Base-by-base conservation (phyloP, 805 yeast species). In the Pichia insulana region DNA sequence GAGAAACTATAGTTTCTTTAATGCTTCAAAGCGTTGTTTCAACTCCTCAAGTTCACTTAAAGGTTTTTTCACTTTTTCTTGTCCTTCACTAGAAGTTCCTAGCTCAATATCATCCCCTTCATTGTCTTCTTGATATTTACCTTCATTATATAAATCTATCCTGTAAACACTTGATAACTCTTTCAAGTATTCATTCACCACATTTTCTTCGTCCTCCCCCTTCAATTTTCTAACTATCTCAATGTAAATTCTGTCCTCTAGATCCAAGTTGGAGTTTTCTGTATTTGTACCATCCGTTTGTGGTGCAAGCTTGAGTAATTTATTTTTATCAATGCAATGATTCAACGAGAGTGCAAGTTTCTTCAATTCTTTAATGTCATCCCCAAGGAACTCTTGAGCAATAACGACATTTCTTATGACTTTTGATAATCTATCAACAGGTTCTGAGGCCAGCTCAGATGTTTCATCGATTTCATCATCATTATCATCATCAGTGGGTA, bases 1-100 rank as follows among this genome's bases (percentile, higher is more conserved):
- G n/a, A 41, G 13, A 43, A 15, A 18, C 41, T 43, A 58, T n/a
- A 49, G 22, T 41, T 72, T 68, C 48, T 78, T 83, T 48, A 88
- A 48, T 6, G 62, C 61, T 17, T 56, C 54, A 39, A 60, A 59
- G 17, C 64, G 36, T 36, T 55, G 45, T 39, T 58, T 60, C n/a
- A 60, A 44, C 22, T 56, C 63, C 33, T 59, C 62, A 7, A 60
- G 47, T n/a, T 51, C 59, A 41, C 40, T 43, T 1, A 45, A 18
- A 16, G 39, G 34, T 22, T 46, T 49, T 15, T 36, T 44, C 2
- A 40, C 27, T 12, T 35, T 42, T 30, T 25, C 16, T 13, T 13
- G 26, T 13, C 38, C n/a, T 18, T 20, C 33, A n/a, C 11, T 15
- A 8, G 13, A 16, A 18, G 25, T 43, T 7, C 30, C 40, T 15